Evolutionary conservation across 179 eudicot genomes (phyloP).

Genomic region (Actinidia polygama): DNA sequence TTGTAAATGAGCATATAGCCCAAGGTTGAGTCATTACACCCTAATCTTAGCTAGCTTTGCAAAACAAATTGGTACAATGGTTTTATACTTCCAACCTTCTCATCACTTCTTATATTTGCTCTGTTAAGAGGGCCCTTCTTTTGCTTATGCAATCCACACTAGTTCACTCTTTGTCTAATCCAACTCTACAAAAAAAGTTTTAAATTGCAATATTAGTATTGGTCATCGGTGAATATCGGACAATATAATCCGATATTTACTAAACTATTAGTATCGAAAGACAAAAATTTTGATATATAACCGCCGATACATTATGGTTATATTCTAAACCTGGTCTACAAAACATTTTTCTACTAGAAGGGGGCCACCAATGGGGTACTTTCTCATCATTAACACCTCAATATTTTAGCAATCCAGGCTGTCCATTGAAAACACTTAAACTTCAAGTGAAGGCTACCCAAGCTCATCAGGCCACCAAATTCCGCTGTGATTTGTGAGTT

Average conservation of each 20-base stretch:
- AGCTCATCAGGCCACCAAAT: too few relatives aligned
- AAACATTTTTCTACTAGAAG: not conserved
- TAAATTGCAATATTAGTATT: too few relatives aligned
- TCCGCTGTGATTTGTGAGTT: too few relatives aligned
- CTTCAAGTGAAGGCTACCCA: conserved; percentile 1
- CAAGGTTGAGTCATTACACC: not conserved
- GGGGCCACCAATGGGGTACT: conserved; percentile 1
- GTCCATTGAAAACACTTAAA: not conserved
- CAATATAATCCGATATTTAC: too few relatives aligned
- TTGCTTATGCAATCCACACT: not conserved
- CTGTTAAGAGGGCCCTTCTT: not conserved
- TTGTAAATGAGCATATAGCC: too few relatives aligned
- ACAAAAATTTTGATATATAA: too few relatives aligned
- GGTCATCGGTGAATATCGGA: too few relatives aligned
- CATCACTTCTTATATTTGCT: not conserved
- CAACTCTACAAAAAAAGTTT: too few relatives aligned
- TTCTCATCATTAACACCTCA: not conserved
- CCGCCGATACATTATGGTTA: not conserved
- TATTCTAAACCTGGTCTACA: not conserved
- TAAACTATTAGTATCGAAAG: too few relatives aligned
- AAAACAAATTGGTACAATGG: not conserved
- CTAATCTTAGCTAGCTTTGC: not conserved
- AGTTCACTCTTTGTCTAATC: not conserved
- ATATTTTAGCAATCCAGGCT: conserved; percentile 7
- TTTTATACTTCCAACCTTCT: too few relatives aligned